phyloP scores from a whole-genome alignment of 225 moss, liverwort and hornwort species.

The Lunularia cruciata region DNA sequence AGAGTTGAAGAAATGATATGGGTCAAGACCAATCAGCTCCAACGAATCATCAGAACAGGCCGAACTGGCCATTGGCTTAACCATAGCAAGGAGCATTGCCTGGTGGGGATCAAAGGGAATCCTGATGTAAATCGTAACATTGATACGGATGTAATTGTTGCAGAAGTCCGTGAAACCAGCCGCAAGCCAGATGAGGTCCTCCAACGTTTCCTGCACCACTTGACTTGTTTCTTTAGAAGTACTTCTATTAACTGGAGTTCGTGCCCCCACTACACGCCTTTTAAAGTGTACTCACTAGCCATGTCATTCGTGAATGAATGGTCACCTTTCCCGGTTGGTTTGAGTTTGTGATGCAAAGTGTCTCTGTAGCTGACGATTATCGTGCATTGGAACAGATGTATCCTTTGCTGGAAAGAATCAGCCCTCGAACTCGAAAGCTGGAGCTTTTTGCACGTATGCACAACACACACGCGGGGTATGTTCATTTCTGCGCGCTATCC shows the following conservation, averaged over 20 bases:
- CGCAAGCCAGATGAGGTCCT: slow-evolving; percentile 98
- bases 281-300: too few species aligned
- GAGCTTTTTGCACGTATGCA: slow-evolving; percentile 99
- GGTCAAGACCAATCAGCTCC: slow-evolving; percentile 99
- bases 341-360: too few species aligned
- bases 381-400: slow-evolving; percentile 70
- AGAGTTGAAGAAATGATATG: slow-evolving; percentile 98
- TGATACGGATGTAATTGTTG: slow-evolving; percentile 97
- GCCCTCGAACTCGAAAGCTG: slow-evolving; percentile 95
- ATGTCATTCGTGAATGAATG: too few species aligned
- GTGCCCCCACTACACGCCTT: too few species aligned
- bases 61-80: slow-evolving; percentile 99
- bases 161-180: slow-evolving; percentile 98
- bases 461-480: slow-evolving; percentile 98
- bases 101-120: slow-evolving; percentile 97
- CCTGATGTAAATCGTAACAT: slow-evolving; percentile 99
- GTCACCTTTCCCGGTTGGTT: too few species aligned
- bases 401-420: slow-evolving; percentile 93
- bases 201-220: too few species aligned
- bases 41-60: slow-evolving; percentile 95
- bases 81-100: slow-evolving; percentile 99
- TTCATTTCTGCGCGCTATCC: background rate
- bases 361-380: too few species aligned
- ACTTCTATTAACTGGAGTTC: too few species aligned
- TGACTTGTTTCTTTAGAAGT: too few species aligned